Evolutionary conservation across 2,329 filamentous ascomycete species (phyloP).

Genomic region (Uncinocarpus reesii): DNA sequence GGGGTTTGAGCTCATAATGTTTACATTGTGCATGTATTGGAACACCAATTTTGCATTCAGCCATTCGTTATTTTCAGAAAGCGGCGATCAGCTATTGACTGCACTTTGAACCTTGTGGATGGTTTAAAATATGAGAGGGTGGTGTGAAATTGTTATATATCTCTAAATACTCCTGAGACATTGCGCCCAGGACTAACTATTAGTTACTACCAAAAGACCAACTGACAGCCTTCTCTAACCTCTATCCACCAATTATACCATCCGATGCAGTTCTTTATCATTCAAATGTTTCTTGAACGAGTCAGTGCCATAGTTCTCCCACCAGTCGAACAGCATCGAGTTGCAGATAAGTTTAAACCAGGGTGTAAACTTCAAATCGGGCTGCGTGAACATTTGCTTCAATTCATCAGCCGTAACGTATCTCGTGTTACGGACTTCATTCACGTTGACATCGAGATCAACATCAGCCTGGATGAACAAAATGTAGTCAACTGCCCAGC

Average conservation of each 20-base stretch:
- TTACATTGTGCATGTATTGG: too few relatives aligned
- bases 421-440: slow-evolving; percentile 76
- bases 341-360: slow-evolving; percentile 99
- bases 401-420: slow-evolving; percentile 77
- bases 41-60: too few relatives aligned
- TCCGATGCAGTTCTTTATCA: slow-evolving; percentile 78
- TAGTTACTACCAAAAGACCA: too few relatives aligned
- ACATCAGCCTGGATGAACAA: slow-evolving; percentile 95
- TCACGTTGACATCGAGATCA: slow-evolving; percentile 69
- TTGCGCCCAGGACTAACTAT: too few relatives aligned
- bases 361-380: slow-evolving; percentile 75
- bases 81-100: too few relatives aligned
- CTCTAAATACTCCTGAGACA: too few relatives aligned
- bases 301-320: slow-evolving; percentile 64
- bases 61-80: too few relatives aligned
- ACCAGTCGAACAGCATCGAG: slow-evolving; percentile 97
- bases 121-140: too few relatives aligned
- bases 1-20: too few relatives aligned
- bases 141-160: too few relatives aligned
- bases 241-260: slow-evolving; percentile 41
- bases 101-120: too few relatives aligned
- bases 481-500: slow-evolving; percentile 76
- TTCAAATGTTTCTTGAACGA: slow-evolving; percentile 76
- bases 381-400: slow-evolving; percentile 74
- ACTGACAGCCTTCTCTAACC: too few relatives aligned